Base-by-base conservation (phyloP, 2,329 filamentous ascomycete genomes). In the Byssothecium circinans region DNA sequence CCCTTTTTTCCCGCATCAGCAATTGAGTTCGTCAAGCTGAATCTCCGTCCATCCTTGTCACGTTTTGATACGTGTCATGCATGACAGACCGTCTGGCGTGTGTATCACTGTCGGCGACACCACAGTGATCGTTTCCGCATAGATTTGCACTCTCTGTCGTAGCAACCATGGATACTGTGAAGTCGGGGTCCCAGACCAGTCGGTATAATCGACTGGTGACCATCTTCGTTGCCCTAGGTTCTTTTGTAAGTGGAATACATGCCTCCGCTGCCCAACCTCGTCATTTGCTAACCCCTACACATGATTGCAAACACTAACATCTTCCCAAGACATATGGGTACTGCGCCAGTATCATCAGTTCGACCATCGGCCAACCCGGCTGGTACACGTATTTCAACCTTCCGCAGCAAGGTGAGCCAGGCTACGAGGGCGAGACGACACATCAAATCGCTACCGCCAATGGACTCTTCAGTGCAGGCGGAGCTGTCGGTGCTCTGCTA, bases 291-390 rank as follows among this genome's bases (percentile, higher is more conserved):
- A 27, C 11, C 7, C 7, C 32, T 7, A 34, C 7, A 14, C 32
- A 34, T 27, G 25, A 27, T 14, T 37, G 35, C n/a, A 37, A 5
- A 12, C 8, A 18, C 17, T 10, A 37, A 15, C 11, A 14, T 22
- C 41, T 35, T 14, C 29, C 30, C 29, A 45, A 56, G 57, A 79
- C 78, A 2, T 80, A 79, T 51, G 77, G 78, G 18, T 80, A 79
- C 53, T 75, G 72, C 43, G 70, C 77, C 8, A 78, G 77, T 1
- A 73, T 80, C 30, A 80, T 80, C 30, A 69, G 72, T 32, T 77
- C 75, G 46, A 80, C 77, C 14, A 79, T 80, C 43, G 78, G 78
- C 8, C 77, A 80, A 45, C 75, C 77, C 3, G 77, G 77, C 51
- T 80, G 76, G 75, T 80, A 78, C 54, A 50, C 59, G 15, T 79